Conservation (phyloP, 1,139 yeast species). For the Kurtzmaniella natalensis region DNA sequence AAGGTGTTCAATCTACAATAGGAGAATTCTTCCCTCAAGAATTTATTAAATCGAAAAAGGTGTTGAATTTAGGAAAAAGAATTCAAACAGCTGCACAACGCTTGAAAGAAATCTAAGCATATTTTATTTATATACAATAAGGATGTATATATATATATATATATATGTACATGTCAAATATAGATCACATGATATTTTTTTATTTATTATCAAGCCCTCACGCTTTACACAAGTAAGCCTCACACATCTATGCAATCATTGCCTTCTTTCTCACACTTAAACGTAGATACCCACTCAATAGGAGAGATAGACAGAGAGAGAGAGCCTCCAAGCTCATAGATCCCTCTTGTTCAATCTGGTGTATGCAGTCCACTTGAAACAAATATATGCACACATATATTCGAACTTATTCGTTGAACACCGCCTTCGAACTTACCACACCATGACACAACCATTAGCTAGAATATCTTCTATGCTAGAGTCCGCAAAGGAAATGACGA, state of each 20-base stretch:
- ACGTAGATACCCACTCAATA: too few species aligned
- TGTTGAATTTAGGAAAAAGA: slow-evolving; percentile 53
- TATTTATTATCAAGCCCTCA: too few species aligned
- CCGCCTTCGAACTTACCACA: not conserved
- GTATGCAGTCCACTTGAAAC: not conserved
- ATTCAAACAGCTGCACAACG: slow-evolving; percentile 48
- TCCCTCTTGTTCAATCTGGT: too few species aligned
- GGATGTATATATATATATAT: too few species aligned
- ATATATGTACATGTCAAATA: too few species aligned
- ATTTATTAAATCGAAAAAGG: slow-evolving; percentile 39
- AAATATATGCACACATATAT: not conserved
- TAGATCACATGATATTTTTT: too few species aligned
- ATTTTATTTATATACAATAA: too few species aligned
- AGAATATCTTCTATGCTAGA: slow-evolving; percentile 53
- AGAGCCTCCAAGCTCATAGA: slow-evolving; percentile 3
- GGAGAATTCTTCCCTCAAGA: slow-evolving; percentile 59
- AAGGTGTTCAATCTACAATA: slow-evolving; percentile 53
- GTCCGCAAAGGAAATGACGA: slow-evolving; percentile 74
- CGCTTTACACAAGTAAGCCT: too few species aligned
- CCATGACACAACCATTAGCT: slow-evolving; percentile 41
- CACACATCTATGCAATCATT: too few species aligned
- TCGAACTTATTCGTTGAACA: not conserved
- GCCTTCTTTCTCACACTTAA: too few species aligned
- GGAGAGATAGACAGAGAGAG: too few species aligned
- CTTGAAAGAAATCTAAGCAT: slow-evolving; percentile 36